Conservation (phyloP, 2,329 filamentous ascomycete genomes). For the Chaetomium sp. region DNA sequence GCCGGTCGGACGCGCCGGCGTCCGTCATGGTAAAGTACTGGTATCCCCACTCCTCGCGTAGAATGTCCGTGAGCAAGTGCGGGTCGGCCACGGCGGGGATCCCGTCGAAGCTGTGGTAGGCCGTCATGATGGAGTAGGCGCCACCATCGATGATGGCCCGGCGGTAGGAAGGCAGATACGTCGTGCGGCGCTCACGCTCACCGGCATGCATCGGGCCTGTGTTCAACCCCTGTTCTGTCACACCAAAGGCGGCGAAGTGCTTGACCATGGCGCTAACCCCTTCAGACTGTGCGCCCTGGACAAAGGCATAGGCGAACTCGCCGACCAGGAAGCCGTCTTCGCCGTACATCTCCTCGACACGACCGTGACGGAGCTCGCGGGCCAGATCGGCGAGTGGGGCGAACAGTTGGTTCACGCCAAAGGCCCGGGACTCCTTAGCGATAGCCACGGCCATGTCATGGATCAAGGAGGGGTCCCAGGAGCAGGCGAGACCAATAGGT, state of each 20-base stretch:
- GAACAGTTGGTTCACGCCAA: constrained; percentile 69
- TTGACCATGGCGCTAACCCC: constrained; percentile 68
- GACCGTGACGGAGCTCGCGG: constrained; percentile 62
- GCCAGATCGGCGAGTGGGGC: constrained; percentile 65
- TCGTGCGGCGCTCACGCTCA: constrained; percentile 48
- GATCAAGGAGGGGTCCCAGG: constrained; percentile 60
- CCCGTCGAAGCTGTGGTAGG: constrained; percentile 70
- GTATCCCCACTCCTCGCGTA: constrained; percentile 67
- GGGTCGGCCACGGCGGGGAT: constrained; percentile 60
- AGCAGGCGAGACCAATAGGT: constrained; percentile 65
- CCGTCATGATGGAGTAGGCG: constrained; percentile 64
- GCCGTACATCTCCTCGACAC: constrained; percentile 67
- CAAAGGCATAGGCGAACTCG: constrained; percentile 56
- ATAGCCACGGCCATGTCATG: constrained; percentile 62
- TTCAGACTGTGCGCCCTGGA: constrained; percentile 53
- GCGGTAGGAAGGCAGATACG: constrained; percentile 56
- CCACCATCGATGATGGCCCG: constrained; percentile 63
- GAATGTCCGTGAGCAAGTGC: constrained; percentile 60
- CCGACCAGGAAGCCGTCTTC: constrained; percentile 64
- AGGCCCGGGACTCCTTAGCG: constrained; percentile 56
- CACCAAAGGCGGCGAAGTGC: constrained; percentile 65
- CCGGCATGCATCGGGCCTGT: constrained; percentile 52
- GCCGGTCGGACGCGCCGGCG: constrained; percentile 63
- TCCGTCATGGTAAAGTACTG: constrained; percentile 59
- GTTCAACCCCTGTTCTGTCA: constrained; percentile 67